A percentile compares a stretch with the other conserved stretches of the same genome.
These are phyloP conservation scores for Metarhizium anisopliae DNA, from an alignment of 2,329 filamentous ascomycete species.

Conservation along the genomic window DNA sequence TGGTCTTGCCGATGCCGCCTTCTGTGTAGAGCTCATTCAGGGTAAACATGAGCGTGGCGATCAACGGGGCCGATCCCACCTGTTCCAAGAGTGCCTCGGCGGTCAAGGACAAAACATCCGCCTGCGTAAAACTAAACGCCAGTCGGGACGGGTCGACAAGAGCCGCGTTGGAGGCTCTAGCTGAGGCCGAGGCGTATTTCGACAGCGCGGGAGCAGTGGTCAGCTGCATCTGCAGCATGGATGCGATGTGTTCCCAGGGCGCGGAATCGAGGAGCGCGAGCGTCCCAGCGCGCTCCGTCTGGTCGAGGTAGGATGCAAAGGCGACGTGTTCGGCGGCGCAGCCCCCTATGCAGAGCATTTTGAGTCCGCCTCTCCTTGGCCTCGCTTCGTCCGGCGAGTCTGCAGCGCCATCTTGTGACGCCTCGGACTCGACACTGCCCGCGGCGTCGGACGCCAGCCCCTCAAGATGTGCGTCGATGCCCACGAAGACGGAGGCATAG, in stretches of 20 bases:
- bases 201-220: conserved; percentile 41
- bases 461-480: conserved; percentile 25
- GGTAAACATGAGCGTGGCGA: conserved; percentile 86
- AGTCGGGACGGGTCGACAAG: conserved; percentile 33
- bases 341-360: conserved; percentile 43
- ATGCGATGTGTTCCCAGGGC: conserved; percentile 60
- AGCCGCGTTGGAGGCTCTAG: conserved; percentile 33
- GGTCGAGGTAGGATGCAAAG: conserved; percentile 35
- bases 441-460: conserved; percentile 10
- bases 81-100: conserved; percentile 22
- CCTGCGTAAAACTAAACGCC: conserved; percentile 32
- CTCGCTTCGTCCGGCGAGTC: not conserved
- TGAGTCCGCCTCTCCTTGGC: conserved; percentile 17
- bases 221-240: conserved; percentile 47
- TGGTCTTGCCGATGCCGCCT: conserved; percentile 64
- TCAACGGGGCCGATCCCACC: conserved; percentile 27
- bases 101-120: conserved; percentile 38
- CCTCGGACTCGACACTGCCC: not conserved
- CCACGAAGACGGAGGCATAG: conserved; percentile 54
- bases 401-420: not conserved
- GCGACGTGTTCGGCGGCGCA: conserved; percentile 54
- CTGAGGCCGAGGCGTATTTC: conserved; percentile 41
- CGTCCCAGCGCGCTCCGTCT: conserved; percentile 17
- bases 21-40: conserved; percentile 88
- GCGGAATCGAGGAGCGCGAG: conserved; percentile 73